Base-by-base conservation (phyloP, 257 asterid genomes). In the Echites panduratus region DNA sequence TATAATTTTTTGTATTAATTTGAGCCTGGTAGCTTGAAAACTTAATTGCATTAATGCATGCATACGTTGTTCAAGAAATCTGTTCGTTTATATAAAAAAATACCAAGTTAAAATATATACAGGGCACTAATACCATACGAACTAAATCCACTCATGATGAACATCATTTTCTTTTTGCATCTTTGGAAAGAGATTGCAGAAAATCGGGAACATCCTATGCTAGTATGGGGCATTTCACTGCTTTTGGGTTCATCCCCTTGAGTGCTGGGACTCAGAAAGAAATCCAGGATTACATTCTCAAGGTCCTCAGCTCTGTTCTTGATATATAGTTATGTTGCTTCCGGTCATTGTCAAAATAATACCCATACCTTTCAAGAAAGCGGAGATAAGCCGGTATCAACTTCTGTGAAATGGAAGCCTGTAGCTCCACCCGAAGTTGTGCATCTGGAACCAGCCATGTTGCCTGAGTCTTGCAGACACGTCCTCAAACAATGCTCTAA, bases 241-340 rank as follows among this genome's bases (percentile, higher is more conserved):
- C 48, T 19, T 74, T 84, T 74, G 87, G 70, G 79, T 80, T 43
- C 89, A 77, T 82, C 89, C 79, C 85, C 87, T 50, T 77, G 84
- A 70, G 80, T 88, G 90, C 81, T 86, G 93, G 11, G 95, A 89
- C 26, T 84, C 84, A 2, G 89, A 53, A 93, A 93, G 87, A 90
- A 89, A 83, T 90, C 97, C 84, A 89, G 72, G 68, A 93, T 85
- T 4, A 93, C 87, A 66, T 76, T 80, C 85, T 93, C 98, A 68
- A 93, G 92, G 70, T 90, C 96, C 82, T 93, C 97, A 19, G 83
- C 97, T 0, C 95, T 81, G 78, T 87, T 90, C 73, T 89, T 92
- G 80, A 92, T 92, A 92, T 92, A 82, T 90, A 90, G 74, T 90
- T 90, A 83, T 90, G 97, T 0, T 91, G 97, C 80, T 92, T 96